These are phyloP conservation scores for Sporisorium graminicola DNA, from an alignment of 1,284 basidiomycete species.

Conservation along the genomic window DNA sequence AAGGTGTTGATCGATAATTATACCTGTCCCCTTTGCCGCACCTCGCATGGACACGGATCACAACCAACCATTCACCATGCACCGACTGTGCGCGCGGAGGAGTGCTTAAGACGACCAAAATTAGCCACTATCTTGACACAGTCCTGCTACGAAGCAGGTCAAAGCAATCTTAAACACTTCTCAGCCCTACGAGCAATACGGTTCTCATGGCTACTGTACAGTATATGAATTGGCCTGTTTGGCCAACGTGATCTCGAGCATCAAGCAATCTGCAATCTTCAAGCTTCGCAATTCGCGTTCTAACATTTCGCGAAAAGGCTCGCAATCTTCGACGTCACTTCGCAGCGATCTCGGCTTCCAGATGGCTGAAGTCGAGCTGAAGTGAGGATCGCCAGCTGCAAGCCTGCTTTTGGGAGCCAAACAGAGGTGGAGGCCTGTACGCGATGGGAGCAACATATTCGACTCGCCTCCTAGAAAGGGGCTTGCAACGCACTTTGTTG, in stretches of 20 bases:
- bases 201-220: not conserved
- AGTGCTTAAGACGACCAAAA: no score
- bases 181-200: not conserved
- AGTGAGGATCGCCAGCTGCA: slow-evolving; percentile 15
- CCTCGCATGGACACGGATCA: not conserved
- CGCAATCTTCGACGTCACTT: slow-evolving; percentile 30
- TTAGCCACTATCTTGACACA: no score
- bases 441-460: not conserved
- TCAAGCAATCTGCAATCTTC: not conserved
- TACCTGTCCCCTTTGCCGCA: not conserved
- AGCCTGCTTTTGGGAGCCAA: slow-evolving; percentile 4
- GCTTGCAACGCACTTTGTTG: not conserved
- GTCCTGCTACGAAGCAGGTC: no score
- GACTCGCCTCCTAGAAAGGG: not conserved
- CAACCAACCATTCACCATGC: not conserved
- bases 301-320: not conserved
- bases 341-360: slow-evolving; percentile 30
- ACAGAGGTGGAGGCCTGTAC: slow-evolving; percentile 18
- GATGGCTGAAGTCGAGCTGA: not conserved
- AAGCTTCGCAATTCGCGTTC: not conserved
- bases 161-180: no score
- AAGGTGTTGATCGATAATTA: not conserved
- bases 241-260: not conserved
- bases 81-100: not conserved
- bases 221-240: not conserved